A percentile compares a stretch with the other conserved stretches of the same genome.
These are phyloP conservation scores for Scedosporium aurantiacum DNA, from an alignment of 2,329 filamentous ascomycete species.

Conservation along the genomic window DNA sequence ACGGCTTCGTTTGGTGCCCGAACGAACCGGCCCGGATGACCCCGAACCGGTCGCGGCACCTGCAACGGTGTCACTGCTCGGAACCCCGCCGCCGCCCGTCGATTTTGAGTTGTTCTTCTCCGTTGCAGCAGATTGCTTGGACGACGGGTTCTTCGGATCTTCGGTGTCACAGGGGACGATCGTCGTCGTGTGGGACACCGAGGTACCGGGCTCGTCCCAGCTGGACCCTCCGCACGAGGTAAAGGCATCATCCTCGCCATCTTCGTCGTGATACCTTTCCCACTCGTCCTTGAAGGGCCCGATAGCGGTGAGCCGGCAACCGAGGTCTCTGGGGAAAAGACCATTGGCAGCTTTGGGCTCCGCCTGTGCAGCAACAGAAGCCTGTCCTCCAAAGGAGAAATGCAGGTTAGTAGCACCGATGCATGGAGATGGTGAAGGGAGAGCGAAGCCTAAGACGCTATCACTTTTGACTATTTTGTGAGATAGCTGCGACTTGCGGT, in stretches of 20 bases:
- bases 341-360: not conserved
- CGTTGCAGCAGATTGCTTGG: constrained; percentile 2
- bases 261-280: not conserved
- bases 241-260: not conserved
- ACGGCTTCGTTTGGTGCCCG: not conserved
- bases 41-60: not conserved
- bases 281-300: not conserved
- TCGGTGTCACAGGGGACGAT: constrained; percentile 5
- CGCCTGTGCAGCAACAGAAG: not conserved
- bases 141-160: not conserved
- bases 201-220: not conserved
- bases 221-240: not conserved
- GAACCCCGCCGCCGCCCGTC: not conserved
- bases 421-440: not conserved
- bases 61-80: not conserved
- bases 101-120: not conserved
- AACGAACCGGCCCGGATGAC: not conserved
- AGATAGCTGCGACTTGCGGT: not conserved
- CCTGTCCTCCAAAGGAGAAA: not conserved
- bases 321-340: too few relatives aligned
- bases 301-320: too few relatives aligned
- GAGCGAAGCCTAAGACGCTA: not conserved
- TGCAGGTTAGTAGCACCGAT: not conserved
- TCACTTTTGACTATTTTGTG: not conserved
- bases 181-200: not conserved